phyloP scores from a whole-genome alignment of 495 filamentous ascomycete genomes.

The Xylaria longipes region DNA sequence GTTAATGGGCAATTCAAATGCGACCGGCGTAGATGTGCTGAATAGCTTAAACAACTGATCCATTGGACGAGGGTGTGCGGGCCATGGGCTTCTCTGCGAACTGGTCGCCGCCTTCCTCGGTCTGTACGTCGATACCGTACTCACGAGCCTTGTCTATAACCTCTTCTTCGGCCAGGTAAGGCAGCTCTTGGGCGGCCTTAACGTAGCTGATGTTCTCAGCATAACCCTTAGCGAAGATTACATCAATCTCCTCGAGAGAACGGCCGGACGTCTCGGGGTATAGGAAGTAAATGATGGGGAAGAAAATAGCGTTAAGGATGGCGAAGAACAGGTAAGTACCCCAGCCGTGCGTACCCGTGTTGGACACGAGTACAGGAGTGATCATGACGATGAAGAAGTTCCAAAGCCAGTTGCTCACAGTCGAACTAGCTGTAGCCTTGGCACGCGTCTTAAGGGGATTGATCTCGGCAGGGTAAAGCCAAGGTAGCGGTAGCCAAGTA shows the following conservation, averaged over 20 bases:
- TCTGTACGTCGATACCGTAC: slow-evolving; percentile 54
- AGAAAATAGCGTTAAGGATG: slow-evolving; percentile 65
- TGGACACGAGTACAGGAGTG: slow-evolving; percentile 71
- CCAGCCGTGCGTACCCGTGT: slow-evolving; percentile 65
- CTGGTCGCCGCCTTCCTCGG: slow-evolving; percentile 29
- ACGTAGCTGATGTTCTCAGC: slow-evolving; percentile 73
- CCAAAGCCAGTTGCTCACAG: slow-evolving; percentile 74
- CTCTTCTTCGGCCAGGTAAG: slow-evolving; percentile 63
- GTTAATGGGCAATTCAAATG: not conserved
- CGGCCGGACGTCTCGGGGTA: slow-evolving; percentile 77
- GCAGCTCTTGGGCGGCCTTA: slow-evolving; percentile 65
- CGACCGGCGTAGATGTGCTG: not conserved
- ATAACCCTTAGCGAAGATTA: slow-evolving; percentile 73
- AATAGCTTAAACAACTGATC: slow-evolving; percentile 7
- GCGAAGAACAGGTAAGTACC: slow-evolving; percentile 75
- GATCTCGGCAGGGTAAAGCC: slow-evolving; percentile 54
- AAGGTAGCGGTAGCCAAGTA: slow-evolving; percentile 68
- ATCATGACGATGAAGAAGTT: slow-evolving; percentile 58
- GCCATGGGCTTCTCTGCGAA: not conserved
- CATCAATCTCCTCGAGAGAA: slow-evolving; percentile 75
- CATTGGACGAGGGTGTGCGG: not conserved
- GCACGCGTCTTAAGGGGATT: slow-evolving; percentile 70
- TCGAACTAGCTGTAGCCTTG: slow-evolving; percentile 70
- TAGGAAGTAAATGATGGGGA: slow-evolving; percentile 71
- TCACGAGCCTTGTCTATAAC: slow-evolving; percentile 62